Evolutionary conservation across 176 grass and related monocot genomes (phyloP), one percentile per base, ranked within the genome.

Genomic region (Ananas comosus): DNA sequence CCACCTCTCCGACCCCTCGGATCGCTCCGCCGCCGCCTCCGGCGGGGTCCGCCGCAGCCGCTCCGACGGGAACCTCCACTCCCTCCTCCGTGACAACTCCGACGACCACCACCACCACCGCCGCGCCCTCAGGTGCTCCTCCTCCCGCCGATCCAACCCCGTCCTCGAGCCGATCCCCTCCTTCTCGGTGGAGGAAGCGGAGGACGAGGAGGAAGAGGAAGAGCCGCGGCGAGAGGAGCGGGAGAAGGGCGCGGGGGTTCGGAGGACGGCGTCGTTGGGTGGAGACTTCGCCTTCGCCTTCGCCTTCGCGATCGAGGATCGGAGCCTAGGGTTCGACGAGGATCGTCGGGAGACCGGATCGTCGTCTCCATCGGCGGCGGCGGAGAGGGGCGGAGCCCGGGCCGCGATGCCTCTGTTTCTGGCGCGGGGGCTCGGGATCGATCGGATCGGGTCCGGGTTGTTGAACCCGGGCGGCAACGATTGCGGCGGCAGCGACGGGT

Each of bases 401-500:
- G 8, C 27, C 70, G 21, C 14, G 22, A 12, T 14, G 3, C 93
- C 89, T 14, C 74, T 96, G 70, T 92, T 90, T 72, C 86, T 92
- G 0, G 89, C 89, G 4, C 87, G 89, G 66, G 93, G 86, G n/a
- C 86, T 93, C 14, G 89, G 94, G 54, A 93, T 97, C 73, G 94
- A 97, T 52, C 81, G 81, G 12, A 53, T 97, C 18, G 89, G 51
- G 14, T 76, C 74, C 0, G 74, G 65, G 6, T 58, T 76, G 10
- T 11, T 76, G n/a, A 58, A 72, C 28, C 79, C 64, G 29, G 81
- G 77, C 12, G 53, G 48, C 1, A 70, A 70, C 13, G 50, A n/a
- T 4, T 49, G 64, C 48, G 69, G 9, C 11, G 27, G 52, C 17
- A 47, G 58, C 11, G 80, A 78, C 47, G 65, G 66, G 50, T 23